Percentiles rank a stretch among this genome's conserved stretches.
Evolutionary conservation across 1,139 yeast species (phyloP).

Genomic region (Barnettozyma hawaiiensis): DNA sequence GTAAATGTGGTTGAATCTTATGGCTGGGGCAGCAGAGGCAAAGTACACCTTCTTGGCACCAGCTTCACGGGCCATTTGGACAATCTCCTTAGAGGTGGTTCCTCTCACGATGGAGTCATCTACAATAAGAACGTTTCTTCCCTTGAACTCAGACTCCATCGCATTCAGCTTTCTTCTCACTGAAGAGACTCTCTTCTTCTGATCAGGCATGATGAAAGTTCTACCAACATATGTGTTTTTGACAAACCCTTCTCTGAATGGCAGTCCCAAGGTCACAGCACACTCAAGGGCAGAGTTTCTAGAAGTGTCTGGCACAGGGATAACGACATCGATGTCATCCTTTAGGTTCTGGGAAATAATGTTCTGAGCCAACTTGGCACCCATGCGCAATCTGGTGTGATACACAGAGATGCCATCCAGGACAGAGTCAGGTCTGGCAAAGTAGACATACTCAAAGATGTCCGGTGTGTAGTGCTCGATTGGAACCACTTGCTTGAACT

Average conservation of each 20-base stretch:
- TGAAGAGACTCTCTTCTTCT: slow-evolving; percentile 86
- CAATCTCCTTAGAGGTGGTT: slow-evolving; percentile 93
- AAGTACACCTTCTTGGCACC: slow-evolving; percentile 91
- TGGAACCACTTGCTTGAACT: slow-evolving; percentile 82
- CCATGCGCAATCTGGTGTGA: slow-evolving; percentile 91
- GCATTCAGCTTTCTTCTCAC: slow-evolving; percentile 95
- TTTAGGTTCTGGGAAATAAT: slow-evolving; percentile 46
- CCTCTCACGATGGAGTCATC: slow-evolving; percentile 98
- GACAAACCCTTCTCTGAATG: slow-evolving; percentile 95
- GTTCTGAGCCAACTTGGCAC: slow-evolving; percentile 75
- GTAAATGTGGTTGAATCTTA: slow-evolving; percentile 89
- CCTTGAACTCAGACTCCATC: slow-evolving; percentile 88
- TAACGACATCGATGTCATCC: slow-evolving; percentile 80
- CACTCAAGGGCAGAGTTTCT: slow-evolving; percentile 92
- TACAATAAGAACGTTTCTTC: slow-evolving; percentile 81
- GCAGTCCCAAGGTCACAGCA: slow-evolving; percentile 72
- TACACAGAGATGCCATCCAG: slow-evolving; percentile 94
- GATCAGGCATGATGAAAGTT: slow-evolving; percentile 98
- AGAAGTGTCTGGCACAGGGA: slow-evolving; percentile 97
- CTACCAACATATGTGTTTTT: slow-evolving; percentile 96
- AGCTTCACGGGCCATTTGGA: slow-evolving; percentile 96
- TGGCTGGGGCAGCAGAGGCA: slow-evolving; percentile 97
- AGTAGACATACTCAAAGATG: slow-evolving; percentile 93
- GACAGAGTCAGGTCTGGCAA: slow-evolving; percentile 96
- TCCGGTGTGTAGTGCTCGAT: slow-evolving; percentile 83